Conservation (phyloP, 2,329 filamentous ascomycete species). For the Albophoma yamanashiensis region DNA sequence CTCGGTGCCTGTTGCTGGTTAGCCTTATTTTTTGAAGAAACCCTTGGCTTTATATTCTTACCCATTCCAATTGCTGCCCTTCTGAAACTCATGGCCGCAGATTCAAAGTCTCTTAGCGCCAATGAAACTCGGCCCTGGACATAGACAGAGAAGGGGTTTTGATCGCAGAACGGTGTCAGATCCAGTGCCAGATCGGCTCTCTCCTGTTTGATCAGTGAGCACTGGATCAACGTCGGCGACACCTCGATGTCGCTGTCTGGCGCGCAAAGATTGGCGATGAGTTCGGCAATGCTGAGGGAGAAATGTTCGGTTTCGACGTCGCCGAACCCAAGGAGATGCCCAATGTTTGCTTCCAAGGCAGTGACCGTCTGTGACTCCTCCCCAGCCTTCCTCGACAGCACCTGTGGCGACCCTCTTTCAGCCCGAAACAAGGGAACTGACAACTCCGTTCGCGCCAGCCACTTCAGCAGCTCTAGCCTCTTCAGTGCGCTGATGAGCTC, state of each 20-base stretch:
- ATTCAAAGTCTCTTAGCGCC: constrained; percentile 59
- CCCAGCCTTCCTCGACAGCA: constrained; percentile 26
- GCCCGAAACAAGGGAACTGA: constrained; percentile 33
- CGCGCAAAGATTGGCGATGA: constrained; percentile 55
- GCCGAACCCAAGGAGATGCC: constrained; percentile 52
- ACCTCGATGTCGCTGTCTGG: constrained; percentile 56
- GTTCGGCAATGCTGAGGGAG: constrained; percentile 51
- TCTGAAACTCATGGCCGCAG: constrained; percentile 66
- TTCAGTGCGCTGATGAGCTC: constrained; percentile 60
- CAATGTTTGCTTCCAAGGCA: constrained; percentile 47
- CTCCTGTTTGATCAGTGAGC: constrained; percentile 47
- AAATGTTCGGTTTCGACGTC: constrained; percentile 39
- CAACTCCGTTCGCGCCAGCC: constrained; percentile 52
- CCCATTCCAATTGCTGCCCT: constrained; percentile 75
- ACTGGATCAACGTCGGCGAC: constrained; percentile 49
- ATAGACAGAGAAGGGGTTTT: constrained; percentile 61
- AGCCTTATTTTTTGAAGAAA: not conserved
- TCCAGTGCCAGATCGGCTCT: constrained; percentile 50
- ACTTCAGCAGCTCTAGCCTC: constrained; percentile 62
- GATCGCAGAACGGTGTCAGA: constrained; percentile 43
- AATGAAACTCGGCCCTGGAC: constrained; percentile 74
- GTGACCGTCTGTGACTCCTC: constrained; percentile 42
- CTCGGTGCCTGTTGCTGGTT: constrained; percentile 26
- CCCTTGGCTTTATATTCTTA: constrained; percentile 31
- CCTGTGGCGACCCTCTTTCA: constrained; percentile 20